Percentiles rank a stretch among this genome's conserved stretches.
Evolutionary conservation across 352 stramenopile genomes (phyloP).

Genomic region (Phytophthora parvispora): DNA sequence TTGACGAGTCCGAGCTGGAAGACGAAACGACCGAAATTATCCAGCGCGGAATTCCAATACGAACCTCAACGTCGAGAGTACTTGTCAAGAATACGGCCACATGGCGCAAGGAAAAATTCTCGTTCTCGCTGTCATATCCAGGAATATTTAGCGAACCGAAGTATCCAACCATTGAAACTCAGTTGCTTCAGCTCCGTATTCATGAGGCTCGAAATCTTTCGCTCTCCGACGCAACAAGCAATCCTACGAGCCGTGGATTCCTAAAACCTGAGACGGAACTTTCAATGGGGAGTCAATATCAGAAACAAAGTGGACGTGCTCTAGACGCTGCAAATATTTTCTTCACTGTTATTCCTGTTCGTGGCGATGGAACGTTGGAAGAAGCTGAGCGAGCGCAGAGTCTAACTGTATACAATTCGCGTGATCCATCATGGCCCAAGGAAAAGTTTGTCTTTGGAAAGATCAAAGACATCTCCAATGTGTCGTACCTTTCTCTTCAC

Average conservation of each 20-base stretch:
- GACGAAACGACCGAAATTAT: conserved; percentile 62
- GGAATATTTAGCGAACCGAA: conserved; percentile 64
- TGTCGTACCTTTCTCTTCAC: conserved; percentile 78
- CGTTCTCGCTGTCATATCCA: conserved; percentile 70
- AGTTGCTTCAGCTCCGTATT: conserved; percentile 59
- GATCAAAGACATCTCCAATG: conserved; percentile 48
- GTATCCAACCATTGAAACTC: conserved; percentile 36
- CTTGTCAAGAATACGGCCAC: conserved; percentile 33
- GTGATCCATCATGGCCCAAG: conserved; percentile 67
- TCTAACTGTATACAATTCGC: conserved; percentile 73
- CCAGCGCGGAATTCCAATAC: conserved; percentile 46
- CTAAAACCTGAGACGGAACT: conserved; percentile 7
- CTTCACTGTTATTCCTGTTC: conserved; percentile 76
- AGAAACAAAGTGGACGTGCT: conserved; percentile 17
- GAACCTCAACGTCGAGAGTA: conserved; percentile 42
- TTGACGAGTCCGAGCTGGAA: conserved; percentile 37
- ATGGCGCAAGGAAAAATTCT: conserved; percentile 77
- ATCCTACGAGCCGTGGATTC: neutral
- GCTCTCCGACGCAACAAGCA: conserved; percentile 13
- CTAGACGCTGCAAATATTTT: conserved; percentile 58
- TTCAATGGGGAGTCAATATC: neutral
- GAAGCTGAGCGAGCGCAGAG: conserved; percentile 63
- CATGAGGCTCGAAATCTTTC: conserved; percentile 53
- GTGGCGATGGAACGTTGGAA: conserved; percentile 48
- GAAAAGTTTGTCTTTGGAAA: conserved; percentile 78